Base-by-base conservation (phyloP, 2,329 filamentous ascomycete genomes). In the Bipolaris victoriae region DNA sequence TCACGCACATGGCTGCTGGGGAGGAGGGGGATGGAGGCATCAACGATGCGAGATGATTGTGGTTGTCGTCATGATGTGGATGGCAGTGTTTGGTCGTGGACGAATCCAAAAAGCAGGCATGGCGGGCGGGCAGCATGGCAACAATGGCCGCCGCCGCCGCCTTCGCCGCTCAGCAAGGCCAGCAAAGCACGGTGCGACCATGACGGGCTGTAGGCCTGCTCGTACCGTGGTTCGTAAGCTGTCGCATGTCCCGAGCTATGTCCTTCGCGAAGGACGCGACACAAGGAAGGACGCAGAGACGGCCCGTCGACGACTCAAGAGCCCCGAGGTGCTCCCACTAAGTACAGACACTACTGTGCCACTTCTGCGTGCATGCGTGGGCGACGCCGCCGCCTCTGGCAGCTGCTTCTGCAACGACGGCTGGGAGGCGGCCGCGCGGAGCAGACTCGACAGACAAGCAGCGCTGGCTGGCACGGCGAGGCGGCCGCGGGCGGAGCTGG, bases 21-120 rank as follows among this genome's bases (percentile, higher is more conserved):
- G 43, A 11, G 44, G 31, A 2, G 49, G 44, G 37, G 52, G 26
- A 7, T 1, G 7, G 7, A 29, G 26, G 26, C 26, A 60, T 49
- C 67, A 58, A 67, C 59, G 71, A 62, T 62, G 67, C 58, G 63
- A 54, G 64, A 58, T 52, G 62, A 54, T 57, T 52, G 52, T 29
- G 49, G 24, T 51, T 47, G 55, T 55, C 40, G 58, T 55, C 47
- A 55, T 24, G 16, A 10, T 20, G 3, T 46, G 33, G 50, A 29
- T 10, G 55, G 41, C 36, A 48, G 45, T 7, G 44, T 48, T 48
- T n/a, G 20, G 41, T 35, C 40, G 15, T 49, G 29, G 52, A 33
- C 18, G 31, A 40, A 18, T 13, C 16, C 37, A 40, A 40, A 40
- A 40, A 40, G 37, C 37, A 37, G 1, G 13, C 7, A 9, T 16